These are phyloP conservation scores for Colletotrichum higginsianum DNA, from an alignment of 2,329 filamentous ascomycete genomes.

Conservation along the genomic window DNA sequence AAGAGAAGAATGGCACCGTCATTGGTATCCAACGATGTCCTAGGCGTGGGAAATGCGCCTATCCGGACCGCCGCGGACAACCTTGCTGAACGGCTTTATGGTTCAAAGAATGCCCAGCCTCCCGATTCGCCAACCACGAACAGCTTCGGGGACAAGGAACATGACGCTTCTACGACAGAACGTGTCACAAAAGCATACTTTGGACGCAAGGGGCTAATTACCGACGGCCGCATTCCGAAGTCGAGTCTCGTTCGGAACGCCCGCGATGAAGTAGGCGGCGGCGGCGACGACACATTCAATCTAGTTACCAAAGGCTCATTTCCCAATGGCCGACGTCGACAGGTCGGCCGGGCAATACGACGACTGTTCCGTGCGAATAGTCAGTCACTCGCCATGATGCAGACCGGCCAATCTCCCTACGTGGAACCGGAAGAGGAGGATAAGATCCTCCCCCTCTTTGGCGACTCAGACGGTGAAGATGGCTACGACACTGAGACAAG, in stretches of 20 bases:
- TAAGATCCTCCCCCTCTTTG: constrained; percentile 48
- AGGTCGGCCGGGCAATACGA: constrained; percentile 59
- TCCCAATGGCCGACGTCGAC: constrained; percentile 61
- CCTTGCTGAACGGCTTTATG: constrained; percentile 3
- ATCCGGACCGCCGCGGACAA: constrained; percentile 32
- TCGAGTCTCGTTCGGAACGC: constrained; percentile 11
- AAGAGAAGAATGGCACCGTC: constrained; percentile 49
- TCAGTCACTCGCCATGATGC: constrained; percentile 26
- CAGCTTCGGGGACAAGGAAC: background rate
- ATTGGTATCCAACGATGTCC: constrained; percentile 40
- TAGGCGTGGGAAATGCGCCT: constrained; percentile 39
- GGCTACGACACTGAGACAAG: constrained; percentile 72
- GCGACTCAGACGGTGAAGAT: constrained; percentile 55
- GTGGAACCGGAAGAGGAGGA: constrained; percentile 68
- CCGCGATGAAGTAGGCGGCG: constrained; percentile 30
- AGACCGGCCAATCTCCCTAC: constrained; percentile 51
- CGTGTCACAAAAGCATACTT: constrained; percentile 51
- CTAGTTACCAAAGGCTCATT: constrained; percentile 42
- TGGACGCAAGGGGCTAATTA: constrained; percentile 50
- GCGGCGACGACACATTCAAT: background rate
- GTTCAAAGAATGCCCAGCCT: background rate
- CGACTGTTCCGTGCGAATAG: constrained; percentile 52
- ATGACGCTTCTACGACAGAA: constrained; percentile 43
- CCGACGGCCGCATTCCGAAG: constrained; percentile 26
- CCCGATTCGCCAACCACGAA: background rate